Evolutionary conservation across 805 yeast species (phyloP).

Genomic region (Middelhovenomyces tepae): DNA sequence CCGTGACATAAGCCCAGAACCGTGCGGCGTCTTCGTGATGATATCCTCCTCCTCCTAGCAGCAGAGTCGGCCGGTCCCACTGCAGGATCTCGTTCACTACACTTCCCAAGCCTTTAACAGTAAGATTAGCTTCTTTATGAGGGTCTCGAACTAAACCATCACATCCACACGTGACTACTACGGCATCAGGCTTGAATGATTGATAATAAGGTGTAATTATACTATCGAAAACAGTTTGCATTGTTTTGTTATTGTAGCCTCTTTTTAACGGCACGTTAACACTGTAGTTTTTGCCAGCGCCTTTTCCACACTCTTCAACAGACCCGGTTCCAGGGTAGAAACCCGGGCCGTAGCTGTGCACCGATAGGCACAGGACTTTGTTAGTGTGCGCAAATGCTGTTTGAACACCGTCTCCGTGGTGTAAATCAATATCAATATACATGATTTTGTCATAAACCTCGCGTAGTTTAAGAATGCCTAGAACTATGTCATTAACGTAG

Average conservation of each 20-base stretch:
- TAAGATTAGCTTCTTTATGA: constrained; percentile 60
- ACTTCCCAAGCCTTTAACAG: constrained; percentile 40
- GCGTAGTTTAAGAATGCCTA: constrained; percentile 44
- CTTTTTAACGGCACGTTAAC: constrained; percentile 49
- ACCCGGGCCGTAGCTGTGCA: constrained; percentile 57
- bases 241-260: constrained; percentile 44
- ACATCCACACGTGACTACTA: constrained; percentile 63
- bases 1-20: constrained; percentile 43
- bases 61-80: constrained; percentile 30
- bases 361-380: constrained; percentile 50
- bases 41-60: constrained; percentile 77
- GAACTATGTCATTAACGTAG: constrained; percentile 59
- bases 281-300: constrained; percentile 31
- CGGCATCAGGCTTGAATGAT: constrained; percentile 37
- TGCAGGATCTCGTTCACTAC: constrained; percentile 27
- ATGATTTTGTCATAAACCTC: constrained; percentile 37
- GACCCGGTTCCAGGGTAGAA: constrained; percentile 70
- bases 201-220: constrained; percentile 37
- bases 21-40: constrained; percentile 52
- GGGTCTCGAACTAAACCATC: constrained; percentile 66
- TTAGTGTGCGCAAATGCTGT: constrained; percentile 49
- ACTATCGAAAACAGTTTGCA: constrained; percentile 31
- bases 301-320: constrained; percentile 29
- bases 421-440: constrained; percentile 66
- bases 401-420: constrained; percentile 78